These are phyloP conservation scores for Sonneratia alba DNA, from an alignment of 345 rosid genomes.

Conservation along the genomic window DNA sequence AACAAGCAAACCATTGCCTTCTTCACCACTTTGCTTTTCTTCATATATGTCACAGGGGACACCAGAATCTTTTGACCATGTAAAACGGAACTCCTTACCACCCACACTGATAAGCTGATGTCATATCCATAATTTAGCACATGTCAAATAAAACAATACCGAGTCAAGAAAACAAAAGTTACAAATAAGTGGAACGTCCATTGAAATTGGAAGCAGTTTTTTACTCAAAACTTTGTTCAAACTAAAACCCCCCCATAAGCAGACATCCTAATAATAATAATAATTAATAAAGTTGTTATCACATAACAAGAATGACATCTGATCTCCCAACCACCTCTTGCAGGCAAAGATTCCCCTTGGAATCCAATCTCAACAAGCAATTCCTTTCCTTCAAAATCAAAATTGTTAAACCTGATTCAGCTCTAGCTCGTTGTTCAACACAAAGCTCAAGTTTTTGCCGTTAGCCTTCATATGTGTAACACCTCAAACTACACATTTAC, in stretches of 20 bases:
- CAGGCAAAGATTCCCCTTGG: not conserved
- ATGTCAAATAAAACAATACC: not conserved
- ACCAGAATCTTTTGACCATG: slow-evolving; percentile 78
- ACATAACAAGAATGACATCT: not conserved
- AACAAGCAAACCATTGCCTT: slow-evolving; percentile 73
- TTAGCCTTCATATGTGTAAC: not conserved
- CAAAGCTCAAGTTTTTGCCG: not conserved
- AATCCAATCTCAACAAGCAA: not conserved
- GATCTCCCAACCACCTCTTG: not conserved
- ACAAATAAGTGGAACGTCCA: not conserved
- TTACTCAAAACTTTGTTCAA: not conserved
- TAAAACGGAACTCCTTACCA: slow-evolving; percentile 87
- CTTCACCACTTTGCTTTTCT: slow-evolving; percentile 67
- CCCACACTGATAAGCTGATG: slow-evolving; percentile 80
- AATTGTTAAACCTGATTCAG: not conserved
- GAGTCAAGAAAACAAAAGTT: not conserved
- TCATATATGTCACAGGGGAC: slow-evolving; percentile 88
- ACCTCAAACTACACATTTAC: not conserved
- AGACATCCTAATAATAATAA: not conserved
- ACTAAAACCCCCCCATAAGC: not conserved
- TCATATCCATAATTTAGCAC: not conserved
- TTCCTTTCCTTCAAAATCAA: not conserved
- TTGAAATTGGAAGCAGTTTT: not conserved
- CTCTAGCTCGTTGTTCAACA: not conserved
- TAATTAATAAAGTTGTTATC: not conserved